Evolutionary conservation across 768 basidiomycete species (phyloP), one percentile per base, ranked within the genome.

Genomic region (Tulasnella sp.): DNA sequence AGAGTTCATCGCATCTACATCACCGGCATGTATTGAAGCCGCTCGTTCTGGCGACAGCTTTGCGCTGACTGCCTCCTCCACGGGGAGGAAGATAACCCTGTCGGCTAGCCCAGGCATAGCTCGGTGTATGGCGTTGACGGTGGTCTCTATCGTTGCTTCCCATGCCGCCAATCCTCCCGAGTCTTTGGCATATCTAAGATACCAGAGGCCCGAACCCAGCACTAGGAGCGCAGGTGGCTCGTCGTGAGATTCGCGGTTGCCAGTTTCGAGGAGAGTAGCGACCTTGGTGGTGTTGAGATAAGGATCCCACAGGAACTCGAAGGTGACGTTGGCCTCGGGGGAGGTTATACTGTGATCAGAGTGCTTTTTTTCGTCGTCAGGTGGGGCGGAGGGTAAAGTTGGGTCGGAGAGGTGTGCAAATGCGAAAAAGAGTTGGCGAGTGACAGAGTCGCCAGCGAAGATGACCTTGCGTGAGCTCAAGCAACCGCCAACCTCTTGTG

Each of bases 1-100:
- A 2, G 85, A 83, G 69, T 96, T 94, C 90, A 96, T 92, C 42
- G 85, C 87, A 65, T 90, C 85, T 57, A 93, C 84, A 66, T 92
- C 88, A 12, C 84, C 78, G 24, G 80, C 75, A 58, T 79, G 79
- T 75, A 96, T 86, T 9, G 82, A 84, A 25, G 73, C 66, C 4
- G 80, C 79, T 55, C 89, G 78, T 27, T 82, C 80, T 2, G 73
- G 68, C 0, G 81, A 78, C 25, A 96, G 72, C 66, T 85, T 85
- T 11, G 78, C 76, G 38, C 77, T 64, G n/a, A 86, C 73, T 11
- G 88, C 74, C 45, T 83, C 78, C 65, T 86, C 81, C 21, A 93
- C 79, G 3, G 92, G 92, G 19, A 93, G 74, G 49, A 93, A 74
- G 22, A 92, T 77, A 43, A 92, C 73, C 44, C 80, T 70, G 67